Percentiles rank a stretch among this genome's conserved stretches.
Conservation (phyloP, 257 asterid species). For the Anisodus acutangulus region DNA sequence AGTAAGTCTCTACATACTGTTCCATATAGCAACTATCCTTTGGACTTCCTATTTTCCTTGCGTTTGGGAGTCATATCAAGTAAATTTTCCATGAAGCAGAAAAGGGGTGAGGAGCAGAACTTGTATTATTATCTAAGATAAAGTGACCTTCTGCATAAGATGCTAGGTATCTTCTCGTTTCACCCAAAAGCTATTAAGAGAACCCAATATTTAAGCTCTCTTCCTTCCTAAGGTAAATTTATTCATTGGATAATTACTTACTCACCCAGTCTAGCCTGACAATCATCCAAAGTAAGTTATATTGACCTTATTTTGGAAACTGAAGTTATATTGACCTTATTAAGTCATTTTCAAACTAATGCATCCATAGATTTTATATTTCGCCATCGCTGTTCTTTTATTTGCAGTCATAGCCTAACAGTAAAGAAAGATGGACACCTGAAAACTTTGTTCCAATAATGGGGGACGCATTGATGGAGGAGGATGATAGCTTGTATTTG, state of each 20-base stretch:
- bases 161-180: background rate
- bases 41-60: background rate
- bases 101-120: background rate
- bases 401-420: constrained; percentile 1
- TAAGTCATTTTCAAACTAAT: background rate
- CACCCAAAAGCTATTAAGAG: background rate
- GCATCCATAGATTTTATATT: background rate
- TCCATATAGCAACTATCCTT: background rate
- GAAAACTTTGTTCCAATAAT: constrained; percentile 51
- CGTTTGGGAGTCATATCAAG: background rate
- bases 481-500: constrained; percentile 45
- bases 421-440: constrained; percentile 53
- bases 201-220: constrained; percentile 4
- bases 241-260: constrained; percentile 4
- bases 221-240: constrained; percentile 22
- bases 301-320: too few relatives aligned
- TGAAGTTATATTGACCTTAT: background rate
- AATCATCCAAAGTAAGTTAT: background rate
- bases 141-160: background rate
- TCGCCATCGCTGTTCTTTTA: background rate
- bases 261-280: background rate
- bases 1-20: constrained; percentile 12
- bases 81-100: background rate
- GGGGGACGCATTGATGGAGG: constrained; percentile 48
- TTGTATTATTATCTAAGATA: background rate